A percentile compares a stretch with the other conserved stretches of the same genome.
These are phyloP conservation scores for Kurtzmaniella quercitrusa DNA, from an alignment of 1,139 yeast genomes.

Conservation along the genomic window DNA sequence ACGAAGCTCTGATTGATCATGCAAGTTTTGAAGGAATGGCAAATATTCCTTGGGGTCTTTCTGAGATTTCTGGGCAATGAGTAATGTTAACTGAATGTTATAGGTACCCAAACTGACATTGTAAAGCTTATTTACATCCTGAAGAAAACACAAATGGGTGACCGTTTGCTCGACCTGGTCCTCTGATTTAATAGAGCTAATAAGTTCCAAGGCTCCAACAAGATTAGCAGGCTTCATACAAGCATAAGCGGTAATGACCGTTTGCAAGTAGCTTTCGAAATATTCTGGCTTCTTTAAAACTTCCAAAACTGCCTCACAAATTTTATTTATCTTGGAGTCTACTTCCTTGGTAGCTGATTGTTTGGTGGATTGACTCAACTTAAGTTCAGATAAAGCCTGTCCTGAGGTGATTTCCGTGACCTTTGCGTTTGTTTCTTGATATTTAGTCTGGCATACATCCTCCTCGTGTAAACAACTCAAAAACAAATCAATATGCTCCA, in stretches of 20 bases:
- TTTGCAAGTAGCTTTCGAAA: slow-evolving; percentile 61
- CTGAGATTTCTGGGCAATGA: slow-evolving; percentile 92
- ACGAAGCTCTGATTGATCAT: slow-evolving; percentile 61
- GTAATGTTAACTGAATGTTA: slow-evolving; percentile 73
- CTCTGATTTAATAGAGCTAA: slow-evolving; percentile 46
- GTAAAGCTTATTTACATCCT: slow-evolving; percentile 82
- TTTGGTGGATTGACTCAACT: slow-evolving; percentile 9
- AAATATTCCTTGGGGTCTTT: slow-evolving; percentile 96
- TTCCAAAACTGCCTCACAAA: slow-evolving; percentile 67
- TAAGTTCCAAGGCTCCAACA: slow-evolving; percentile 63
- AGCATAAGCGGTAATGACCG: slow-evolving; percentile 86
- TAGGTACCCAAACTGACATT: slow-evolving; percentile 78
- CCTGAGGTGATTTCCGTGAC: neutral
- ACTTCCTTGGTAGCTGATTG: slow-evolving; percentile 2
- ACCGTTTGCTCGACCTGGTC: slow-evolving; percentile 59
- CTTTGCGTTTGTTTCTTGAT: slow-evolving; percentile 55
- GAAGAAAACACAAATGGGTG: slow-evolving; percentile 83
- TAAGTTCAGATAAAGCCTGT: slow-evolving; percentile 16
- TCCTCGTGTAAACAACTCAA: slow-evolving; percentile 84
- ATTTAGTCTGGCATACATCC: slow-evolving; percentile 80
- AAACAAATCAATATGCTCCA: slow-evolving; percentile 80
- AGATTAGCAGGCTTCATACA: slow-evolving; percentile 87
- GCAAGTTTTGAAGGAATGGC: slow-evolving; percentile 82
- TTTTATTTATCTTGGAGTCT: slow-evolving; percentile 65
- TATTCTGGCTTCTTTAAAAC: slow-evolving; percentile 53